Percentiles rank a stretch among this genome's conserved stretches.
Evolutionary conservation across 2,329 filamentous ascomycete genomes (phyloP).

Genomic region (Monosporascus sp.): DNA sequence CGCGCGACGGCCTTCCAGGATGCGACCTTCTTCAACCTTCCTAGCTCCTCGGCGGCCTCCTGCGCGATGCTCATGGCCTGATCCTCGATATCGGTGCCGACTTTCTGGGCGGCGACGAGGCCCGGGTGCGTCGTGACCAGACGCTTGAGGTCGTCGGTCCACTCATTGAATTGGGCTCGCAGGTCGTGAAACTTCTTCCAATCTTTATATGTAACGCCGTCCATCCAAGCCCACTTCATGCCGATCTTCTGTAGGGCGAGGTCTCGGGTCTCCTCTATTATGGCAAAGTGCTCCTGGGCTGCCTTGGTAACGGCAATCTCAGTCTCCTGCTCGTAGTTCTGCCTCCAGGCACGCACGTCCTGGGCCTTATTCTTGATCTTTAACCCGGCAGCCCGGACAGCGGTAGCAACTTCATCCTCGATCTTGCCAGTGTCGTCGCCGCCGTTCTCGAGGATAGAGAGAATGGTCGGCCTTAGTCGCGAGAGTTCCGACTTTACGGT

Average conservation of each 20-base stretch:
- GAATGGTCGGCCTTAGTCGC: constrained; percentile 62
- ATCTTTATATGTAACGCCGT: constrained; percentile 92
- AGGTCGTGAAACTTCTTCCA: constrained; percentile 93
- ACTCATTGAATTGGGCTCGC: constrained; percentile 75
- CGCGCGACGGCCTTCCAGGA: constrained; percentile 74
- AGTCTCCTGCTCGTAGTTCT: constrained; percentile 65
- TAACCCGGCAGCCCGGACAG: constrained; percentile 62
- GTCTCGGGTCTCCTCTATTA: constrained; percentile 76
- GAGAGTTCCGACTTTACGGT: constrained; percentile 59
- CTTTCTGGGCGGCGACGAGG: constrained; percentile 61
- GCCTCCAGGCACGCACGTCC: constrained; percentile 70
- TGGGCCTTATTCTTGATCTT: constrained; percentile 74
- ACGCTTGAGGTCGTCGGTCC: constrained; percentile 75
- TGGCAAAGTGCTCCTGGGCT: constrained; percentile 74
- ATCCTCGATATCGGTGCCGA: constrained; percentile 66
- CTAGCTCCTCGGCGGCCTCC: constrained; percentile 72
- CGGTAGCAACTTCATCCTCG: constrained; percentile 38
- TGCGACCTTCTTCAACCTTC: constrained; percentile 75
- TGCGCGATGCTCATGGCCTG: constrained; percentile 77
- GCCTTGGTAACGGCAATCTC: constrained; percentile 63
- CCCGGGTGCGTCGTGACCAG: constrained; percentile 70
- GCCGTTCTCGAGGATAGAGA: constrained; percentile 55
- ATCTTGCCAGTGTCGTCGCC: constrained; percentile 36
- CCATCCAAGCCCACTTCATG: constrained; percentile 93
- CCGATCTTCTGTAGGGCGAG: constrained; percentile 86